Percentiles rank a stretch among this genome's conserved stretches.
Evolutionary conservation across 2,329 filamentous ascomycete genomes (phyloP).

Genomic region (Microsporum ferrugineum): DNA sequence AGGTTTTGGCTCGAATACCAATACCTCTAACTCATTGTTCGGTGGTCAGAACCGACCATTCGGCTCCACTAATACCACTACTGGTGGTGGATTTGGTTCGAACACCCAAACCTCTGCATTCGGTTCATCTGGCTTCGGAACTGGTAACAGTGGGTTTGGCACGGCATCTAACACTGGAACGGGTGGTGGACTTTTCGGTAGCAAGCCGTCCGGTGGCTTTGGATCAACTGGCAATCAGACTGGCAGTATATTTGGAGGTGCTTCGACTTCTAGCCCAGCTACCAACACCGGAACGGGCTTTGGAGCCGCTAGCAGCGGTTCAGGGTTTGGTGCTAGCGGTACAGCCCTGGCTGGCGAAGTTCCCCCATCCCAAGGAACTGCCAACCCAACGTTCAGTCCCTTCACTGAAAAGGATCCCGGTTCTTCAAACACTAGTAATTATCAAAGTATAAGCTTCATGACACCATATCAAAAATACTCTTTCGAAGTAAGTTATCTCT

Average conservation of each 20-base stretch:
- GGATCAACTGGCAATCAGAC: slow-evolving; percentile 7
- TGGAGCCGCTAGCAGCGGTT: slow-evolving; percentile 16
- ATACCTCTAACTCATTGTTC: slow-evolving; percentile 15
- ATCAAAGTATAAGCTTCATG: slow-evolving; percentile 40
- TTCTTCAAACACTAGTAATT: slow-evolving; percentile 32
- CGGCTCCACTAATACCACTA: slow-evolving; percentile 15
- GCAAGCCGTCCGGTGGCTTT: slow-evolving; percentile 11
- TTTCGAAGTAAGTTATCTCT: slow-evolving; percentile 43
- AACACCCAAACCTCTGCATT: slow-evolving; percentile 10
- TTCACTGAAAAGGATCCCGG: slow-evolving; percentile 36
- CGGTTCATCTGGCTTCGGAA: slow-evolving; percentile 10
- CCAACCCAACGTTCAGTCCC: slow-evolving; percentile 34
- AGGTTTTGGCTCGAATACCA: slow-evolving; percentile 18
- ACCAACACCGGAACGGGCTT: slow-evolving; percentile 19
- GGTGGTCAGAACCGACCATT: slow-evolving; percentile 18
- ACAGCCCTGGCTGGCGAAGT: slow-evolving; percentile 33
- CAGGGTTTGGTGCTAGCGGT: slow-evolving; percentile 30
- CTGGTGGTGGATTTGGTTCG: slow-evolving; percentile 12
- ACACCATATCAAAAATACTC: slow-evolving; percentile 63
- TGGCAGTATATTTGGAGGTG: slow-evolving; percentile 13
- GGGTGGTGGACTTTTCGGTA: slow-evolving; percentile 13
- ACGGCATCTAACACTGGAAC: slow-evolving; percentile 14
- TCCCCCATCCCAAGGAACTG: slow-evolving; percentile 36
- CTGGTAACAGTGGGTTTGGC: slow-evolving; percentile 10
- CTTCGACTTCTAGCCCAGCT: slow-evolving; percentile 4